Conservation (phyloP, 2,329 filamentous ascomycete species). For the Hymenoscyphus scutula region DNA sequence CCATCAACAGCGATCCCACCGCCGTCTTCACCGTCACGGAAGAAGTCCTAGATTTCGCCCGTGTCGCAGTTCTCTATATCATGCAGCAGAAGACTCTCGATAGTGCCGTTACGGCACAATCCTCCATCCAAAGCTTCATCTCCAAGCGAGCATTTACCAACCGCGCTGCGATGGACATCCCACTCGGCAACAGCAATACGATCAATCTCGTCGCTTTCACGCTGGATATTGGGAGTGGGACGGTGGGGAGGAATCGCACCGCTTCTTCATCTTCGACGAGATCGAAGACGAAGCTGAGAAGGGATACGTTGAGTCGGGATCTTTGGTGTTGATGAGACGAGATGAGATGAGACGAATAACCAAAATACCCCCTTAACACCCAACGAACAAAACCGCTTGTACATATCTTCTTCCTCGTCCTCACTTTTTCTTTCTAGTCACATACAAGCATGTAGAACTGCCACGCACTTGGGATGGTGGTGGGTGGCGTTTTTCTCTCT, state of each 20-base stretch:
- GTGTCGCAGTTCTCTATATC: conserved; percentile 60
- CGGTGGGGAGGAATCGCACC: conserved; percentile 14
- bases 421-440: no score
- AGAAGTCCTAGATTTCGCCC: conserved; percentile 60
- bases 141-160: conserved; percentile 28
- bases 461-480: no score
- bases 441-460: no score
- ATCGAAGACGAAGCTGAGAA: neutral
- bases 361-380: no score
- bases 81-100: conserved; percentile 53
- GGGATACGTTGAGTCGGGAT: neutral
- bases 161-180: conserved; percentile 29
- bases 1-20: conserved; percentile 12
- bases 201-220: conserved; percentile 28
- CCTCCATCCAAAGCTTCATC: conserved; percentile 55
- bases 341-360: neutral
- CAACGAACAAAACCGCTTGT: no score
- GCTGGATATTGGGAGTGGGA: conserved; percentile 22
- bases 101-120: conserved; percentile 54
- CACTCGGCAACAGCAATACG: conserved; percentile 28
- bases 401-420: no score
- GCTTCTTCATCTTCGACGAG: no score
- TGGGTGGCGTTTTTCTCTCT: no score
- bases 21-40: conserved; percentile 50
- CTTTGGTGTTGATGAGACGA: neutral